Conservation (phyloP, 2,329 filamentous ascomycete genomes). For the Trichoderma cornu-damae region DNA sequence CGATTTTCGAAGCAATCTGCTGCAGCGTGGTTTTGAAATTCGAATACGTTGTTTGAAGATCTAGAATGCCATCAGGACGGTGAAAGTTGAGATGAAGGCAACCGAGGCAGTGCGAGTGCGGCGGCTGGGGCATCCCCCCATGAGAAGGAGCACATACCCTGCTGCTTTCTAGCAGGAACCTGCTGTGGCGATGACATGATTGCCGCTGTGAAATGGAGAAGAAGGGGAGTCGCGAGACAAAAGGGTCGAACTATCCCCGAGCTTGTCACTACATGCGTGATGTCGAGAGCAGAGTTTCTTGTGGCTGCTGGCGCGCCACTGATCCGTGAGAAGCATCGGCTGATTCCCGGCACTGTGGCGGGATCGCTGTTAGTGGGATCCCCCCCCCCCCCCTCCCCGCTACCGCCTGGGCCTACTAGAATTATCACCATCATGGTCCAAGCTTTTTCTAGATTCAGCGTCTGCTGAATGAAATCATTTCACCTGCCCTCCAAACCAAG, state of each 20-base stretch:
- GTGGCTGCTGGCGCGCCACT: neutral
- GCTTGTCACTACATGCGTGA: neutral
- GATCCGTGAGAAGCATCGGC: constrained; percentile 3
- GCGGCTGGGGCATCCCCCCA: constrained; percentile 17
- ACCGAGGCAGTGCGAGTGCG: neutral
- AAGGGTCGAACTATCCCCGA: constrained; percentile 3
- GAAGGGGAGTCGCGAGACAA: neutral
- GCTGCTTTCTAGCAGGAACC: constrained; percentile 63
- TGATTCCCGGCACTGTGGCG: constrained; percentile 16
- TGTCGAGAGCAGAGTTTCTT: constrained; percentile 8
- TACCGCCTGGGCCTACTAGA: neutral
- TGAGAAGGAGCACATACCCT: constrained; percentile 48
- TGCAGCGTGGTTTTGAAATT: constrained; percentile 77
- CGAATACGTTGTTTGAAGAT: constrained; percentile 73
- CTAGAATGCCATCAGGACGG: constrained; percentile 39
- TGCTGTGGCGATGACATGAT: constrained; percentile 35
- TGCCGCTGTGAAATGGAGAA: neutral
- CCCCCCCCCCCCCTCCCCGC: neutral
- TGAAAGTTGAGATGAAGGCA: neutral
- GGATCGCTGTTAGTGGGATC: constrained; percentile 7
- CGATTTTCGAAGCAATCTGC: constrained; percentile 91
- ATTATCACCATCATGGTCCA: constrained; percentile 23
- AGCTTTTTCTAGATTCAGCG: constrained; percentile 25
- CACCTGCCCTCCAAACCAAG: neutral
- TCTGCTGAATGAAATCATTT: neutral